Evolutionary conservation across 345 rosid genomes (phyloP).

Genomic region (Bruguiera sexangula): DNA sequence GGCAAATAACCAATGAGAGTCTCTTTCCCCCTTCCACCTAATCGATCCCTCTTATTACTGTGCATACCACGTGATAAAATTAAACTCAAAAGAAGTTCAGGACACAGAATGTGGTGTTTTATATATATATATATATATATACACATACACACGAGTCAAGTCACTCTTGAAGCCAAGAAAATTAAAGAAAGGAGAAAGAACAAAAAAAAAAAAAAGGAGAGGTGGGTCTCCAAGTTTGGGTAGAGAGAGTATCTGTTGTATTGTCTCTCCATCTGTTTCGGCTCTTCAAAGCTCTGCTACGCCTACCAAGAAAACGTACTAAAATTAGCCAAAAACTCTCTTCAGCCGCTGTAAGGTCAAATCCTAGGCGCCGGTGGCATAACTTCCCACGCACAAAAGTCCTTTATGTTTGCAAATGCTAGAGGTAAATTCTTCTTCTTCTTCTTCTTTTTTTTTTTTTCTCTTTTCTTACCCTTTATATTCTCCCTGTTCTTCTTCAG

Average conservation of each 20-base stretch:
- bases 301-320: slow-evolving; percentile 14
- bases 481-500: too few species aligned
- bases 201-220: background rate
- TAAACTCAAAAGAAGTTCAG: background rate
- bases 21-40: background rate
- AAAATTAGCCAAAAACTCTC: slow-evolving; percentile 6
- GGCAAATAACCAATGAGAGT: slow-evolving; percentile 10
- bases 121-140: background rate
- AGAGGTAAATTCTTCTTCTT: too few species aligned
- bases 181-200: background rate
- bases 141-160: background rate
- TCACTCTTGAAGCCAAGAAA: background rate
- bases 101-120: too few species aligned
- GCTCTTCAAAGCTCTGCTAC: background rate
- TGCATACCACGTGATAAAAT: slow-evolving; percentile 1
- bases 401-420: background rate
- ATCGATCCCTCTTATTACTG: background rate
- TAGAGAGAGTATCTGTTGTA: slow-evolving; percentile 6
- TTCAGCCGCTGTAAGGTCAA: too few species aligned
- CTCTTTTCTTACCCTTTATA: too few species aligned
- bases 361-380: background rate
- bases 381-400: background rate
- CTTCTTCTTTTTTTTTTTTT: too few species aligned
- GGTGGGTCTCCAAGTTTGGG: background rate
- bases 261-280: slow-evolving; percentile 29